Evolutionary conservation across 2,329 filamentous ascomycete species (phyloP).

Genomic region (Orbilia brochopaga): DNA sequence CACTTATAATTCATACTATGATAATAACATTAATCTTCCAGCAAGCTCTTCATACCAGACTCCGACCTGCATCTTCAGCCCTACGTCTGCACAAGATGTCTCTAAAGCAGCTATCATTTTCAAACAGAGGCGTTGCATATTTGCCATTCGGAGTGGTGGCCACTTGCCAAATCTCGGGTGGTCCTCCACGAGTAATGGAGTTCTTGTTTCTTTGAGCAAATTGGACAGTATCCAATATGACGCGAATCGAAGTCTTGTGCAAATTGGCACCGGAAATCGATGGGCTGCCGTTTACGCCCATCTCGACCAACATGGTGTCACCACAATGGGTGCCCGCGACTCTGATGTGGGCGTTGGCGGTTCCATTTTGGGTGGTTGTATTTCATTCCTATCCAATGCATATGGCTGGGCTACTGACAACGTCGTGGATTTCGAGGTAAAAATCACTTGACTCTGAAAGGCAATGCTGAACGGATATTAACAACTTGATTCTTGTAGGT

Average conservation of each 20-base stretch:
- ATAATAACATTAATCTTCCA: neutral
- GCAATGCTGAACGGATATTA: slow-evolving; percentile 59
- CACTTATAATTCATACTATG: neutral
- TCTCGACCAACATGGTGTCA: slow-evolving; percentile 59
- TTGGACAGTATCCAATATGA: slow-evolving; percentile 58
- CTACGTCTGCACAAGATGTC: slow-evolving; percentile 13
- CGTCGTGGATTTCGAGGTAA: slow-evolving; percentile 60
- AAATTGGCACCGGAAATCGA: slow-evolving; percentile 60
- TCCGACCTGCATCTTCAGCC: slow-evolving; percentile 19
- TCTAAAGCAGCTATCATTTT: slow-evolving; percentile 7
- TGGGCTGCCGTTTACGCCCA: slow-evolving; percentile 60
- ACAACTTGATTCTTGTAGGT: slow-evolving; percentile 60
- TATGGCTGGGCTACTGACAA: slow-evolving; percentile 64
- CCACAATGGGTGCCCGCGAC: slow-evolving; percentile 61
- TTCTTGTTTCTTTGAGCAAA: slow-evolving; percentile 61
- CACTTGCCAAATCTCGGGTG: slow-evolving; percentile 62
- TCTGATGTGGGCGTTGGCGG: slow-evolving; percentile 61
- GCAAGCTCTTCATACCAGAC: slow-evolving; percentile 5
- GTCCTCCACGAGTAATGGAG: slow-evolving; percentile 63
- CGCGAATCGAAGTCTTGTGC: slow-evolving; percentile 57
- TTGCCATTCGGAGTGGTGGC: slow-evolving; percentile 66
- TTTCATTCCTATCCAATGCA: slow-evolving; percentile 61
- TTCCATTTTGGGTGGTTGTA: slow-evolving; percentile 60
- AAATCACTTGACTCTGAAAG: neutral
- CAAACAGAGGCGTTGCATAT: slow-evolving; percentile 54